Evolutionary conservation across 371 early-diverging fungal species (phyloP), one percentile per base, ranked within the genome.

Genomic region (Lichtheimia corymbifera): DNA sequence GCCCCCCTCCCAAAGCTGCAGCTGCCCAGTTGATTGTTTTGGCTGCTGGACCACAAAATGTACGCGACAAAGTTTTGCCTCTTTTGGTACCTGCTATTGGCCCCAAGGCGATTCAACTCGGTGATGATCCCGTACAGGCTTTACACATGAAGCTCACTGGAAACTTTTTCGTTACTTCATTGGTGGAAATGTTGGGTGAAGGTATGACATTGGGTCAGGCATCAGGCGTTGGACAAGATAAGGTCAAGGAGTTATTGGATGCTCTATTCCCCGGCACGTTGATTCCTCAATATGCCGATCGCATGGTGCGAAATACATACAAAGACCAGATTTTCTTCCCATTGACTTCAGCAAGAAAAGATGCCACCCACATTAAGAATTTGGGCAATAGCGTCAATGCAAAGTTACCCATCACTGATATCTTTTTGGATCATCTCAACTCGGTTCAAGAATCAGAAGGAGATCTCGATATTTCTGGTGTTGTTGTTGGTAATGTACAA

Each of bases 181-280:
- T 79, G 4, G 72, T 88, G 13, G 88, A 90, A 63, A 53, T 86
- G 51, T 59, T 91, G 17, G 86, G 87, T 0, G 91, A 93, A 66
- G 88, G 86, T 11, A 63, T 87, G 68, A 87, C 87, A 0, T 70
- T 91, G n/a, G 89, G 86, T 0, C 88, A 88, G 55, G 81, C 82
- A 20, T 53, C 74, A 11, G 81, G 81, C 14, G 50, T 90, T 7
- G 73, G 85, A 7, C 77, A 84, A 52, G 77, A 82, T 11, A 79
- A 83, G 18, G 73, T 88, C 7, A 62, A 84, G 53, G 78, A 84
- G 14, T 76, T 89, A 43, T 61, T 91, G 12, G 74, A 84, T 50
- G 58, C 61, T 5, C 59, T 90, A 30, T 82, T 88, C 41, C 84
- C 91, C 13, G 56, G 61, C 13, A 63, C 79, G 0, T 55, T 76